Base-by-base conservation (phyloP, 2,329 filamentous ascomycete species). In the Diaporthe helianthi region DNA sequence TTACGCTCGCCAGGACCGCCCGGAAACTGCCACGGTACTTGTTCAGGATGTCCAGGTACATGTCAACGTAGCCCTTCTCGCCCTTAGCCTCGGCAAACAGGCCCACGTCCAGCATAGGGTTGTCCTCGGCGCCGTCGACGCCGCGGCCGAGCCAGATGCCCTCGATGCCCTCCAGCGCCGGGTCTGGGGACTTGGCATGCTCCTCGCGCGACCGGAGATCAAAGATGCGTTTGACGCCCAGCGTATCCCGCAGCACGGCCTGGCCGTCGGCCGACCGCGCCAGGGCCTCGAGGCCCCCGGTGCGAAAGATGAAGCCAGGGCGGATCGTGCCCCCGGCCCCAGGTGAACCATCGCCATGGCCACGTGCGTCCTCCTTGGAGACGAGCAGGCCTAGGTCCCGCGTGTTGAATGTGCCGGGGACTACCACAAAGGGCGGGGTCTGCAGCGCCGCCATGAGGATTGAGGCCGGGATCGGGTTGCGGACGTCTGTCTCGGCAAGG, bases 141-240 rank as follows among this genome's bases (percentile, higher is more conserved):
- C 73, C 69, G 72, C 76, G 78, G 17, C 76, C 73, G 38, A 80
- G 74, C 83, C 83, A 88, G 1, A 83, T 78, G 65, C 80, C 83
- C 69, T 84, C 79, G n/a, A 85, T 77, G 2, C 83, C 82, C 0
- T 76, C 72, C n/a, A 85, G 72, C 1, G 71, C 74, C 4, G 84
- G 84, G 71, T 85, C 84, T 0, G 84, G 83, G n/a, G 74, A 75
- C 2, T 67, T 53, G 13, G 71, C 74, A 64, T 83, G 82, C 78
- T 88, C 86, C 38, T 73, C 71, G 10, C 77, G 76, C 51, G 81
- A 83, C 51, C 86, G 82, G 68, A 88, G 77, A 75, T 88, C 86
- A 73, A 87, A 87, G 63, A 88, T 73, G 68, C 79, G 80, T 69
- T 77, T 79, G 54, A 87, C 76, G 55, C 77, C 76, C 7, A 83